Percentiles rank a stretch among this genome's conserved stretches.
Evolutionary conservation across 1,284 basidiomycete species (phyloP).

Genomic region (Heimioporus punctisporus): DNA sequence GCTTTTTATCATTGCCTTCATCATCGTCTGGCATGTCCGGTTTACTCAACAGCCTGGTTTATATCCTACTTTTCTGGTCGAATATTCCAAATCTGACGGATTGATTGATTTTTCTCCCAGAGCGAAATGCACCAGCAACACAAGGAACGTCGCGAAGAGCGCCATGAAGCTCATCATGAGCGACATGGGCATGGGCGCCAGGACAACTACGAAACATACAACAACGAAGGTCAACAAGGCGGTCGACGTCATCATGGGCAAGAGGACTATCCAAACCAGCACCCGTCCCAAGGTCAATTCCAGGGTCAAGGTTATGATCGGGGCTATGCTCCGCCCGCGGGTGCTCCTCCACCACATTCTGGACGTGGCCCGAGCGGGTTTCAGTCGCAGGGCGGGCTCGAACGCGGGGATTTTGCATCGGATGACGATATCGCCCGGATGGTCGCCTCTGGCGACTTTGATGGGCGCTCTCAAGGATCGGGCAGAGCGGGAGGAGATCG

Average conservation of each 20-base stretch:
- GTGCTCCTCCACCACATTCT: constrained; percentile 10
- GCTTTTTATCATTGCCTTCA: constrained; percentile 11
- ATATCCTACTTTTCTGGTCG: not conserved
- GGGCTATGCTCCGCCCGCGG: constrained; percentile 7
- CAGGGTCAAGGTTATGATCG: not conserved
- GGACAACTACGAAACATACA: not conserved
- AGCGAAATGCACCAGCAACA: constrained; percentile 6
- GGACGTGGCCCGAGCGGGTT: not conserved
- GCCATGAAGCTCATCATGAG: constrained; percentile 9
- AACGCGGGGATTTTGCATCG: constrained; percentile 27
- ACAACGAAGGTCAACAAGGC: not conserved
- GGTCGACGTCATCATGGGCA: not conserved
- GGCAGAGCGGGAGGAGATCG: not conserved
- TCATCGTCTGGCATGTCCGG: constrained; percentile 16
- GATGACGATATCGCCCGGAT: constrained; percentile 27
- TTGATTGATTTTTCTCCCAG: not conserved
- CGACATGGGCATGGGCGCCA: not conserved
- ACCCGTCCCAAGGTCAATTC: not conserved
- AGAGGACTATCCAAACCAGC: not conserved
- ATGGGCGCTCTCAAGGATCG: too few species aligned
- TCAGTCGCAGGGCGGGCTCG: constrained; percentile 21
- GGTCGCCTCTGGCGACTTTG: constrained; percentile 18
- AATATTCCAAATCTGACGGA: not conserved
- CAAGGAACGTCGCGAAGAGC: constrained; percentile 16
- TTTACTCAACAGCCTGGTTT: constrained; percentile 1